A percentile compares a stretch with the other conserved stretches of the same genome.
Evolutionary conservation across 73 alveolate species (phyloP).

Genomic region (Uronychia setigera): DNA sequence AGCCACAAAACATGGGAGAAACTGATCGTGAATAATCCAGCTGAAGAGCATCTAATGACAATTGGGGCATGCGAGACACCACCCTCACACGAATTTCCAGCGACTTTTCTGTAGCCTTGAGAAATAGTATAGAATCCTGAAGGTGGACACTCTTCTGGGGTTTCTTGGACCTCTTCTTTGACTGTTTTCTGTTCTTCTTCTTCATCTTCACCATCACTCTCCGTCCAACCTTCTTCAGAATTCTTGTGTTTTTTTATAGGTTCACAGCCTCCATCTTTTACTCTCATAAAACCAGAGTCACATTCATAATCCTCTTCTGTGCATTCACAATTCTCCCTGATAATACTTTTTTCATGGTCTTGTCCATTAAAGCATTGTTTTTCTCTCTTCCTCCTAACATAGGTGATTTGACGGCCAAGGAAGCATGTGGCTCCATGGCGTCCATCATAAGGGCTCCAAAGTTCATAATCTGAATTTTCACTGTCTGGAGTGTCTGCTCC

Average conservation of each 20-base stretch:
- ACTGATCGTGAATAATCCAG: slow-evolving; percentile 16
- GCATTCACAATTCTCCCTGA: slow-evolving; percentile 79
- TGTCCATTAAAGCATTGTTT: slow-evolving; percentile 88
- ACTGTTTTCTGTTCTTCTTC: slow-evolving; percentile 2
- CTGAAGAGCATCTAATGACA: slow-evolving; percentile 63
- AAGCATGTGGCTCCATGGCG: slow-evolving; percentile 82
- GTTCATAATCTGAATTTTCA: slow-evolving; percentile 87
- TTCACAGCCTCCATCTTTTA: slow-evolving; percentile 65
- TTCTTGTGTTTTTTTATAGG: not conserved
- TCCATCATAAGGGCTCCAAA: slow-evolving; percentile 92
- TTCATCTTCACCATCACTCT: too few relatives aligned
- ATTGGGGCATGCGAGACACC: slow-evolving; percentile 82
- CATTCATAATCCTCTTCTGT: slow-evolving; percentile 93
- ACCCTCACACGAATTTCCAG: slow-evolving; percentile 90
- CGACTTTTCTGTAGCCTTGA: slow-evolving; percentile 89
- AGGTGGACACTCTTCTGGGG: slow-evolving; percentile 44
- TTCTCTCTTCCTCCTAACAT: slow-evolving; percentile 87
- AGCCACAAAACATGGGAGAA: not conserved
- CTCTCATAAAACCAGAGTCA: slow-evolving; percentile 81
- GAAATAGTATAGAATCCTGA: slow-evolving; percentile 65
- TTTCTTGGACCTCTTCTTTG: slow-evolving; percentile 5
- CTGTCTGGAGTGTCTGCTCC: slow-evolving; percentile 86
- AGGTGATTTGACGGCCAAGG: slow-evolving; percentile 83
- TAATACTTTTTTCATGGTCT: slow-evolving; percentile 67
- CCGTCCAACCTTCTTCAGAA: too few relatives aligned